Evolutionary conservation across 2,329 filamentous ascomycete species (phyloP).

Genomic region (Fusarium circinatum): DNA sequence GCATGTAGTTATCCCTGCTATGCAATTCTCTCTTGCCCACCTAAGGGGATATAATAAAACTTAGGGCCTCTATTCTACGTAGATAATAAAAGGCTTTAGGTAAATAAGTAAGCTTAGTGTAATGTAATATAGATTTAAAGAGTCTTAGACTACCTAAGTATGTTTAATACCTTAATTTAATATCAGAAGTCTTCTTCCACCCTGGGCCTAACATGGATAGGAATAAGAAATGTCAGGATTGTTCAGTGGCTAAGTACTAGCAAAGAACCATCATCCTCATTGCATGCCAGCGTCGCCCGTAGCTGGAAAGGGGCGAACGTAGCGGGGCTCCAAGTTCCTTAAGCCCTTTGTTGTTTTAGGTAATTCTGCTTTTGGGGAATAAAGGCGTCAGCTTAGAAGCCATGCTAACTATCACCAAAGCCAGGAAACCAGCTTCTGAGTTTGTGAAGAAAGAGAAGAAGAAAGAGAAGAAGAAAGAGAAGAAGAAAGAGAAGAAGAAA

Average conservation of each 20-base stretch:
- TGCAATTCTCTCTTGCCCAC: background rate
- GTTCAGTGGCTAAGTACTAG: conserved; percentile 6
- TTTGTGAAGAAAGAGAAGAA: background rate
- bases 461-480: background rate
- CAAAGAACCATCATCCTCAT: background rate
- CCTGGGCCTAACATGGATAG: background rate
- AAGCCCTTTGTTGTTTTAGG: conserved; percentile 20
- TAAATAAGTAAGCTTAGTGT: too few species aligned
- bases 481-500: background rate
- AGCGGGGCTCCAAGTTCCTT: conserved; percentile 10
- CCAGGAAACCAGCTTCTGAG: conserved; percentile 7
- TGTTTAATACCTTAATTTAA: too few species aligned
- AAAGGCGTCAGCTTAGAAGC: conserved; percentile 8
- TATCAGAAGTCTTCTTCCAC: too few species aligned
- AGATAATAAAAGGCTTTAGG: too few species aligned
- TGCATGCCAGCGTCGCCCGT: conserved; percentile 30
- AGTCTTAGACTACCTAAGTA: too few species aligned
- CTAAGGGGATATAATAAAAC: too few species aligned
- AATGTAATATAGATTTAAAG: too few species aligned
- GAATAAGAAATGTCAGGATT: background rate
- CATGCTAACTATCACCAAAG: conserved; percentile 8
- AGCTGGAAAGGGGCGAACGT: background rate
- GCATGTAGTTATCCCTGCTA: background rate
- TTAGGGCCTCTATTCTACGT: too few species aligned
- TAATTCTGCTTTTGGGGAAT: conserved; percentile 36